These are phyloP conservation scores for Kodamaea neixiangensis DNA, from an alignment of 805 yeast species.

Conservation along the genomic window DNA sequence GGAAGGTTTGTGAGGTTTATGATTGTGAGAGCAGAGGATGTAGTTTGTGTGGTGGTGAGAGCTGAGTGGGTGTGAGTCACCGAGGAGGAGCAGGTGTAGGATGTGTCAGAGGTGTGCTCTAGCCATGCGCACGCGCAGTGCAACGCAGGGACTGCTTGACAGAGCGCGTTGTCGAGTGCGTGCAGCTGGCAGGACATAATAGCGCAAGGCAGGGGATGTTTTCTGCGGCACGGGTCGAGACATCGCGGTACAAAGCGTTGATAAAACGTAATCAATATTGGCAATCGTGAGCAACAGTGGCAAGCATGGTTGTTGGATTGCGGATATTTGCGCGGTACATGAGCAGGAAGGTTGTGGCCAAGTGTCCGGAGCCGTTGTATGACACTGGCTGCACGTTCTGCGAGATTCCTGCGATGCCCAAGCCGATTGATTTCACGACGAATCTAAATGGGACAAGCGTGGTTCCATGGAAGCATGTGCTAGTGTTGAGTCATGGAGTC, in stretches of 20 bases:
- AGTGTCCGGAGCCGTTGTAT: constrained; percentile 51
- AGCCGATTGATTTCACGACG: constrained; percentile 41
- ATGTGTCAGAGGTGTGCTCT: no score
- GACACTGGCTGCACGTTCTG: constrained; percentile 70
- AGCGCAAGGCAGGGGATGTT: background rate
- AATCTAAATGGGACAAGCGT: constrained; percentile 50
- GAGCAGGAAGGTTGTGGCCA: constrained; percentile 6
- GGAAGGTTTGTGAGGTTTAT: no score
- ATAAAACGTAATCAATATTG: no score
- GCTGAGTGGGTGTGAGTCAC: no score
- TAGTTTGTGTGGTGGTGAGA: no score
- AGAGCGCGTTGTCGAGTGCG: background rate
- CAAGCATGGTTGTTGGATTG: no score
- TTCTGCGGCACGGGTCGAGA: background rate
- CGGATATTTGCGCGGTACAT: no score
- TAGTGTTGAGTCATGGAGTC: constrained; percentile 50
- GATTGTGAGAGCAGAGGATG: no score
- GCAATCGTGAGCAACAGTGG: no score
- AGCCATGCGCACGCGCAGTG: background rate
- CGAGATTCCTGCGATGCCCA: constrained; percentile 35
- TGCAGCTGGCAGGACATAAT: background rate
- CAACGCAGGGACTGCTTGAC: background rate
- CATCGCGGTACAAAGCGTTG: background rate
- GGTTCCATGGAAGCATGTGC: constrained; percentile 54
- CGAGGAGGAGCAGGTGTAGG: no score